Evolutionary conservation across 208 protist genomes (phyloP), one percentile per base, ranked within the genome.

Genomic region (Polymyxa betae): DNA sequence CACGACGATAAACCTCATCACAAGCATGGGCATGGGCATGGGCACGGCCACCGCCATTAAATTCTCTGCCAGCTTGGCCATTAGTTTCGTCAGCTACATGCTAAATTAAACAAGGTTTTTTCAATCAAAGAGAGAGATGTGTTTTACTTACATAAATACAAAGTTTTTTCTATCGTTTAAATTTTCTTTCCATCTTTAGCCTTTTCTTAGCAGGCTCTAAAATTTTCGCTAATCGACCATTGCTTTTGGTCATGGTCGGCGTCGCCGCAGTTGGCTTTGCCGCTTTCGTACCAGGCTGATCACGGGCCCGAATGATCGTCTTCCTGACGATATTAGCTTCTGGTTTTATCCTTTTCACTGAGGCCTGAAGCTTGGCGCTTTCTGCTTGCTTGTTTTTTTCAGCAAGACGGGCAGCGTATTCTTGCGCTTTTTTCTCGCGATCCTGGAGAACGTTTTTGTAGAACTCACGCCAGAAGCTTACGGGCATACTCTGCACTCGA

Each of bases 161-260:
- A n/a, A n/a, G n/a, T n/a, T n/a, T n/a, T 60, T 60, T 60, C 24
- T 24, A 60, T 60, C 24, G 5, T 29, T 60, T 5, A n/a, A 82
- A 35, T 43, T 82, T 82, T 5, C 10, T 82, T n/a, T 82, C 72
- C 72, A 82, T 82, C n/a, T 82, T 43, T 12, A 82, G 72, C 10
- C 72, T 5, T 35, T 5, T 35, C 72, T 43, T 35, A 35, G 40
- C 72, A 5, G 72, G 72, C 72, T 5, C 72, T n/a, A 82, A 12
- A n/a, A 82, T 5, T 43, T 82, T 82, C 16, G n/a, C 72, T n/a
- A 82, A 60, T 24, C 24, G 5, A 24, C 49, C 49, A 60, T 60
- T 60, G 49, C 49, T 24, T 29, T 60, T 24, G 12, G 5, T 60
- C 49, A 60, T 5, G 24, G 24, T 24, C 12, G 49, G 72, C 72